Percentiles rank a stretch among this genome's conserved stretches.
These are phyloP conservation scores for Mycosarcoma mackinlayi DNA, from an alignment of 1,284 basidiomycete genomes.

Conservation along the genomic window DNA sequence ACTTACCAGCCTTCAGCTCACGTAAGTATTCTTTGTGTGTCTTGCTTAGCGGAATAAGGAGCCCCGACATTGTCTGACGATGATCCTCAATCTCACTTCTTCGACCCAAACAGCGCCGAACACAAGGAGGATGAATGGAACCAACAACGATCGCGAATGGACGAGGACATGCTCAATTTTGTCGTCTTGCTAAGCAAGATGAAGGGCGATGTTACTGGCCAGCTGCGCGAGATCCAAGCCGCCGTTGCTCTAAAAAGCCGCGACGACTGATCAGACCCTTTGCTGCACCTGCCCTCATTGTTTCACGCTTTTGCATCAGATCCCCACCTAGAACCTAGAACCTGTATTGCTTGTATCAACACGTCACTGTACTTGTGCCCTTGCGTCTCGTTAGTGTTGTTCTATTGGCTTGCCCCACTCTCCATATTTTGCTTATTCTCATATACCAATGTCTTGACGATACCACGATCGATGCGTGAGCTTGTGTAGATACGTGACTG, in stretches of 20 bases:
- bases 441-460: conserved; percentile 9
- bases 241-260: conserved; percentile 49
- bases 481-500: too few relatives aligned
- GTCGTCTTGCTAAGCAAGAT: conserved; percentile 52
- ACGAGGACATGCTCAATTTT: conserved; percentile 55
- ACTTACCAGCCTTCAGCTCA: conserved; percentile 45
- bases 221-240: conserved; percentile 50
- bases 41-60: neutral
- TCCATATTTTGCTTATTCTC: conserved; percentile 1
- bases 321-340: too few relatives aligned
- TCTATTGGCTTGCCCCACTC: neutral
- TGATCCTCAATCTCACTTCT: neutral
- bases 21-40: neutral
- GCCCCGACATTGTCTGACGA: too few relatives aligned
- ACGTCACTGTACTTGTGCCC: conserved; percentile 4
- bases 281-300: neutral
- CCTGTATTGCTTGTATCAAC: conserved; percentile 5
- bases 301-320: neutral
- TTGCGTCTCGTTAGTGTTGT: neutral
- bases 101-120: conserved; percentile 14
- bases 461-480: neutral
- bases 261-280: conserved; percentile 28
- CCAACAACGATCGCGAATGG: conserved; percentile 44
- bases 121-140: conserved; percentile 52
- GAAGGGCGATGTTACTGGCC: conserved; percentile 49